These are phyloP conservation scores for Solanum virginianum DNA, from an alignment of 257 asterid species.

Conservation along the genomic window DNA sequence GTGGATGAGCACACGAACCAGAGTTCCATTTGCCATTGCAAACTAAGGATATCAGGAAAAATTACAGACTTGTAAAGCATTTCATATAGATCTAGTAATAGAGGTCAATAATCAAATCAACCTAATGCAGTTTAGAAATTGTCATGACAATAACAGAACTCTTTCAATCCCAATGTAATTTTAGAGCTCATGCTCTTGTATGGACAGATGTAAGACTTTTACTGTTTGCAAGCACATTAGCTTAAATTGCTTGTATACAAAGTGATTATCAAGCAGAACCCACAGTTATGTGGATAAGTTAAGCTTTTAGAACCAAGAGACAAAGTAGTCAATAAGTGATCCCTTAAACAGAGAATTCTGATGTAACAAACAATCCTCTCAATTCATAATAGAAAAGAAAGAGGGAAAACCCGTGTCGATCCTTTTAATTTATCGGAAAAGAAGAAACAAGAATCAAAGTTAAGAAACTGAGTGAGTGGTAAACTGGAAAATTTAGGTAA, in stretches of 20 bases:
- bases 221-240: background rate
- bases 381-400: background rate
- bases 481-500: background rate
- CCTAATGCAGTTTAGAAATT: background rate
- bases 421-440: background rate
- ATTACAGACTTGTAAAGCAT: background rate
- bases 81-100: background rate
- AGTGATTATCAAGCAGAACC: background rate
- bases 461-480: background rate
- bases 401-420: background rate
- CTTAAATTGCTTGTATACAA: background rate
- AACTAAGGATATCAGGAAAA: conserved; percentile 32
- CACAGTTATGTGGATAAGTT: background rate
- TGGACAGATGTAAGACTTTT: background rate
- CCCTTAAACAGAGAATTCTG: background rate
- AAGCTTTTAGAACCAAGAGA: conserved; percentile 36
- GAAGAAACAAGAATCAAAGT: background rate
- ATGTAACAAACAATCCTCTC: background rate
- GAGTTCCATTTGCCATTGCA: conserved; percentile 95
- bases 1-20: conserved; percentile 92
- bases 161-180: background rate
- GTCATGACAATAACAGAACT: background rate
- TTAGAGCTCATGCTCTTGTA: background rate
- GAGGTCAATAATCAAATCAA: background rate
- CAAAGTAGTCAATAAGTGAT: background rate